A percentile compares a stretch with the other conserved stretches of the same genome.
Evolutionary conservation across 352 stramenopile genomes (phyloP).

Genomic region (Albugo candida): DNA sequence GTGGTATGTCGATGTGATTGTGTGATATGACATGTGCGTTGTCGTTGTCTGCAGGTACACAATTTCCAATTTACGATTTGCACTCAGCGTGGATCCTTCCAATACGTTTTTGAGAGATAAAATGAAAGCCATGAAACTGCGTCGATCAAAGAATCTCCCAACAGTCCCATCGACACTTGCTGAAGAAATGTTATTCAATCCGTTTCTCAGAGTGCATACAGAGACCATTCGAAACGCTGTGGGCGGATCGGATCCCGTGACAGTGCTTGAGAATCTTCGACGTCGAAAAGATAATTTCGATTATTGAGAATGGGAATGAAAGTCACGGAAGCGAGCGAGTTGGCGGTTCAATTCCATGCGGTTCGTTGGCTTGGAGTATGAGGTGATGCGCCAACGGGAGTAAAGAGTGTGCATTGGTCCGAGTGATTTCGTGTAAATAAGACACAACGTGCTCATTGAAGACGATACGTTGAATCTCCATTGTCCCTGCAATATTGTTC

Average conservation of each 20-base stretch:
- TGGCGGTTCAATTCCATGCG: too few relatives aligned
- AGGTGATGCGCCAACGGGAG: too few relatives aligned
- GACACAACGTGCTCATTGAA: too few relatives aligned
- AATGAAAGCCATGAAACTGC: constrained; percentile 59
- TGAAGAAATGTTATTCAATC: constrained; percentile 78
- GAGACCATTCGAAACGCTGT: constrained; percentile 68
- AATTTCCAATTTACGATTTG: constrained; percentile 84
- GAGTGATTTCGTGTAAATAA: too few relatives aligned
- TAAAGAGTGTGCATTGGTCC: too few relatives aligned
- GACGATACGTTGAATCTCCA: too few relatives aligned
- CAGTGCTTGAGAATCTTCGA: constrained; percentile 61
- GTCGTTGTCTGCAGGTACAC: constrained; percentile 45
- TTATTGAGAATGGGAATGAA: too few relatives aligned
- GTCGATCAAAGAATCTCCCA: constrained; percentile 65
- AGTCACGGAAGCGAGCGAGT: too few relatives aligned
- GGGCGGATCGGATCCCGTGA: constrained; percentile 50
- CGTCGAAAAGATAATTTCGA: constrained; percentile 42
- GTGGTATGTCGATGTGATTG: constrained; percentile 3
- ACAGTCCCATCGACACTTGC: constrained; percentile 81
- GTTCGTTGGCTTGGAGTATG: too few relatives aligned
- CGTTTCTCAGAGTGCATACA: constrained; percentile 69
- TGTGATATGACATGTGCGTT: not conserved
- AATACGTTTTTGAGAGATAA: constrained; percentile 78
- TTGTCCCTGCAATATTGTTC: too few relatives aligned
- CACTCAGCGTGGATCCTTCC: constrained; percentile 82